Evolutionary conservation across 2,329 filamentous ascomycete genomes (phyloP).

Genomic region (Penicillium glabrum): DNA sequence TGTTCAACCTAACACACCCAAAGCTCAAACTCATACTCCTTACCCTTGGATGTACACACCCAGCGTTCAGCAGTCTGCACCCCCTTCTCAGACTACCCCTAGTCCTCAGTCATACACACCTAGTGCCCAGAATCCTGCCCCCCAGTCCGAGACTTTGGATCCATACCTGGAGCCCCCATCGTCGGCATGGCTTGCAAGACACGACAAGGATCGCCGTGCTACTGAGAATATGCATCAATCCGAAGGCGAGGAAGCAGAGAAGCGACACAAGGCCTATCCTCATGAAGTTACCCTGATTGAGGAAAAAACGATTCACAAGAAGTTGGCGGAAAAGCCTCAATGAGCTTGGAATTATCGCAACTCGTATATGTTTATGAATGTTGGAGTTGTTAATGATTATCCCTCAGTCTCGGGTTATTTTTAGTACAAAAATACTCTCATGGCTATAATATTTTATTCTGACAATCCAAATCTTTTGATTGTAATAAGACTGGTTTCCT

Average conservation of each 20-base stretch:
- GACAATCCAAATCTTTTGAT: background rate
- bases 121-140: background rate
- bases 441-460: background rate
- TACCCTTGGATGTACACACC: background rate
- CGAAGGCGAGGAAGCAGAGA: background rate
- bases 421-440: background rate
- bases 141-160: background rate
- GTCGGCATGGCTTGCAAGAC: background rate
- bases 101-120: background rate
- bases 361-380: background rate
- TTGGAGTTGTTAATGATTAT: background rate
- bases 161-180: background rate
- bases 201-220: background rate
- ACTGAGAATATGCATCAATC: background rate
- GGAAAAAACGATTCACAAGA: background rate
- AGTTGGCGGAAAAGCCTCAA: background rate
- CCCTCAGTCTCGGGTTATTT: background rate
- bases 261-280: background rate
- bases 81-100: background rate
- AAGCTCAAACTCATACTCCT: background rate
- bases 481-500: too few species aligned
- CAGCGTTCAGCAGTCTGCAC: background rate
- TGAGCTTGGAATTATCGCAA: background rate
- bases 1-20: background rate
- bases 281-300: background rate